Conservation (phyloP, 2,329 filamentous ascomycete species). For the Paracorniculantispora psalliotae region DNA sequence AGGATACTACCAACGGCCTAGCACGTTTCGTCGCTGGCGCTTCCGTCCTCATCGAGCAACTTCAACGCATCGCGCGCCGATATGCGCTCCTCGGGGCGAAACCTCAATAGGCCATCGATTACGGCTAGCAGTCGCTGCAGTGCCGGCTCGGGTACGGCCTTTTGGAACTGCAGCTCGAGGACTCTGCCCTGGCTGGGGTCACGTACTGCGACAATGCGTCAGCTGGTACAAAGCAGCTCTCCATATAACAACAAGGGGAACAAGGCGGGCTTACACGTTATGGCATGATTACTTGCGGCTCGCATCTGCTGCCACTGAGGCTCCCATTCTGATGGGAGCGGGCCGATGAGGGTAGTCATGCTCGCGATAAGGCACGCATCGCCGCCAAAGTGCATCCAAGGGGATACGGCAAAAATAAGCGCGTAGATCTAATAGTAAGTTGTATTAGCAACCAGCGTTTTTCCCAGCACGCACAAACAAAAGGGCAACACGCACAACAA, state of each 20-base stretch:
- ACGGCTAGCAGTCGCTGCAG: conserved; percentile 1
- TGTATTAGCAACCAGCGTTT: no score
- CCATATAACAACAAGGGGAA: no score
- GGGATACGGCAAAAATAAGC: conserved; percentile 6
- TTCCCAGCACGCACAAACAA: no score
- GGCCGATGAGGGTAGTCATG: conserved; percentile 17
- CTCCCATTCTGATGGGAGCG: conserved; percentile 17
- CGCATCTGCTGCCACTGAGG: conserved; percentile 5
- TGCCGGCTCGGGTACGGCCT: background rate
- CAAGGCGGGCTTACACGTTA: no score
- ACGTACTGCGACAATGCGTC: no score
- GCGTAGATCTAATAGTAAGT: conserved; percentile 17
- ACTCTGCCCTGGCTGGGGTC: background rate
- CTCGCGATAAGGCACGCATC: conserved; percentile 5
- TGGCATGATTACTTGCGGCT: no score
- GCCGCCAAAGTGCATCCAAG: conserved; percentile 9
- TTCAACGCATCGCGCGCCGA: background rate
- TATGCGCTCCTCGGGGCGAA: background rate
- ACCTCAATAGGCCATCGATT: conserved; percentile 5
- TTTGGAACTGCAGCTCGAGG: background rate
- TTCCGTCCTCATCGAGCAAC: conserved; percentile 5
- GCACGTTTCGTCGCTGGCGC: no score
- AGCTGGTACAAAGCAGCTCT: no score
- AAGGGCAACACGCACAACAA: conserved; percentile 10
- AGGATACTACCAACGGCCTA: no score